Evolutionary conservation across 495 filamentous ascomycete species (phyloP).

Genomic region (Pyrenopolyporus hunteri): DNA sequence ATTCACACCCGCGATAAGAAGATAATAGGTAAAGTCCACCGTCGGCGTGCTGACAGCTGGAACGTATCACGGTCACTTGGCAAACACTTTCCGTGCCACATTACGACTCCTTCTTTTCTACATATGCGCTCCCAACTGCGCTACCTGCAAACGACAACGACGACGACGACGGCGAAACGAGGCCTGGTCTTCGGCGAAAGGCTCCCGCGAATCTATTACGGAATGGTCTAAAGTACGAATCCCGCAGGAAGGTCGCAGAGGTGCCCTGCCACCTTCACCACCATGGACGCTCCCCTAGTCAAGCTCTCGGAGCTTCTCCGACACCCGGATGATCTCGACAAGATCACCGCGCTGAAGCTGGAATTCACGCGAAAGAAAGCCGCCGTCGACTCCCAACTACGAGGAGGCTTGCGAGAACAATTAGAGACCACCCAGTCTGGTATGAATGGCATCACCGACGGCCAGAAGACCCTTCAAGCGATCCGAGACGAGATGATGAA

Average conservation of each 20-base stretch:
- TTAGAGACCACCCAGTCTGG: slow-evolving; percentile 89
- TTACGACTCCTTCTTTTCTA: neutral
- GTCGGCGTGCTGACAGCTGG: no score
- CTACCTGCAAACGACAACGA: neutral
- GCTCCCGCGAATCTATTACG: slow-evolving; percentile 7
- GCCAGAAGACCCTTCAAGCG: slow-evolving; percentile 81
- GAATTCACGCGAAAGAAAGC: slow-evolving; percentile 96
- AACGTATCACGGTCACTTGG: neutral
- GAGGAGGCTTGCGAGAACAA: slow-evolving; percentile 84
- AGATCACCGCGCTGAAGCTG: slow-evolving; percentile 84
- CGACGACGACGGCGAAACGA: neutral
- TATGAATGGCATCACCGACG: slow-evolving; percentile 83
- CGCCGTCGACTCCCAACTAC: slow-evolving; percentile 86
- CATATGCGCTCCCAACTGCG: no score
- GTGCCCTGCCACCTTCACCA: slow-evolving; percentile 42
- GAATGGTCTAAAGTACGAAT: slow-evolving; percentile 39
- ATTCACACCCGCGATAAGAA: no score
- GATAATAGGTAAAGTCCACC: no score
- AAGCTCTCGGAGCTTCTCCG: slow-evolving; percentile 77
- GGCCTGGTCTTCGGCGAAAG: neutral
- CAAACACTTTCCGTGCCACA: neutral
- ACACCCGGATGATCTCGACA: slow-evolving; percentile 89
- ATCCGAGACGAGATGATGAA: slow-evolving; percentile 98
- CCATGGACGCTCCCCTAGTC: slow-evolving; percentile 62
- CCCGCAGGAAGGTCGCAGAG: slow-evolving; percentile 32